Percentiles rank a stretch among this genome's conserved stretches.
Conservation (phyloP, 805 yeast species). For the Lipomyces anomalus region DNA sequence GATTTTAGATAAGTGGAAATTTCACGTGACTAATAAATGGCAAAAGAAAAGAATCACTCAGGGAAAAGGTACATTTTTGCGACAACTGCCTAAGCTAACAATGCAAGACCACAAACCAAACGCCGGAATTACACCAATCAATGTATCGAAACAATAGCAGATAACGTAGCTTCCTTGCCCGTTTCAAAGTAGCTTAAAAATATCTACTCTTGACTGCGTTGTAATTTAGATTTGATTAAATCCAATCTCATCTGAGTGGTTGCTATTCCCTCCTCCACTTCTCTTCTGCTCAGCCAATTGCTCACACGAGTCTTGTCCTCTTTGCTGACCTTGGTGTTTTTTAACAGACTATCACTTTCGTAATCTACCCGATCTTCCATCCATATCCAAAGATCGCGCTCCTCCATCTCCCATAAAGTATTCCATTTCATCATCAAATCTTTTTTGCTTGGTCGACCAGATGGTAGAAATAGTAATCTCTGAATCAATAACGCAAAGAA, state of each 20-base stretch:
- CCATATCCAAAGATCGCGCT: slow-evolving; percentile 71
- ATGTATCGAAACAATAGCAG: too few species aligned
- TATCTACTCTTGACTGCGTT: not conserved
- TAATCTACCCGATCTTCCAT: slow-evolving; percentile 41
- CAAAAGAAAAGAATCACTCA: too few species aligned
- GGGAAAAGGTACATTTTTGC: too few species aligned
- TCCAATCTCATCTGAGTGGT: slow-evolving; percentile 42
- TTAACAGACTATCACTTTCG: slow-evolving; percentile 28
- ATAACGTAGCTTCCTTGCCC: too few species aligned
- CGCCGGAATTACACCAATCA: too few species aligned
- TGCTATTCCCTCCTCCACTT: slow-evolving; percentile 43
- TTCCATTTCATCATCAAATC: slow-evolving; percentile 3
- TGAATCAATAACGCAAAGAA: not conserved
- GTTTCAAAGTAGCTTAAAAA: too few species aligned
- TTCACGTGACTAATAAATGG: too few species aligned
- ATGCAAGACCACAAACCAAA: too few species aligned
- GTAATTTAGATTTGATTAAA: slow-evolving; percentile 8
- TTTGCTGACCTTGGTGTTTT: not conserved
- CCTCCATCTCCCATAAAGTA: slow-evolving; percentile 36
- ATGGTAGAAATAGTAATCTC: not conserved
- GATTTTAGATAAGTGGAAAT: too few species aligned
- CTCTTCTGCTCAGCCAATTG: slow-evolving; percentile 34
- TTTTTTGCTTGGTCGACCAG: slow-evolving; percentile 1
- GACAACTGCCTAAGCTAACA: too few species aligned
- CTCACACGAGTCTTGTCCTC: not conserved